These are phyloP conservation scores for Wickerhamomyces kurtzmanii DNA, from an alignment of 805 yeast species.

Conservation along the genomic window DNA sequence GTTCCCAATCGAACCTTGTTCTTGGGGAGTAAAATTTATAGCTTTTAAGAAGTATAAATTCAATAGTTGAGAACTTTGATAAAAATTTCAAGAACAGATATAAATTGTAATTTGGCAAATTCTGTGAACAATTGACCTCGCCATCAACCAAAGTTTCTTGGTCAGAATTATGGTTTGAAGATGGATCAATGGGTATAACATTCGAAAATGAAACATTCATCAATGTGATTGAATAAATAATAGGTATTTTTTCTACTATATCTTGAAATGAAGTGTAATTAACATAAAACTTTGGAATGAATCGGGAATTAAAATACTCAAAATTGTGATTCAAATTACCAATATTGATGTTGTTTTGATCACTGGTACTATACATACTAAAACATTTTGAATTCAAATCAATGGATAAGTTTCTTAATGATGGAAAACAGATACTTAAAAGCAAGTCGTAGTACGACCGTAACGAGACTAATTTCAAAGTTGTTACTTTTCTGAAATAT, in stretches of 20 bases:
- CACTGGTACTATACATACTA: conserved; percentile 11
- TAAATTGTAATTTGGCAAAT: conserved; percentile 26
- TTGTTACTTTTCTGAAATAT: conserved; percentile 30
- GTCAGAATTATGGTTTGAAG: conserved; percentile 2
- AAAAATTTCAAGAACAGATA: conserved; percentile 21
- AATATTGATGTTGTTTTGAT: conserved; percentile 8
- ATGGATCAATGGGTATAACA: conserved; percentile 13
- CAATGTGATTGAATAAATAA: conserved; percentile 8
- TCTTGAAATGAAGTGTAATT: conserved; percentile 12
- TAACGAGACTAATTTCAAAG: conserved; percentile 27
- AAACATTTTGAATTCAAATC: conserved; percentile 42
- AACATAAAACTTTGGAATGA: conserved; percentile 17
- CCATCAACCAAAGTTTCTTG: conserved; percentile 16
- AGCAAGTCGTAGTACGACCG: conserved; percentile 36
- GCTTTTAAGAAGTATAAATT: conserved; percentile 24
- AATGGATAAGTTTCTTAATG: conserved; percentile 27
- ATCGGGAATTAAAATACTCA: conserved; percentile 15
- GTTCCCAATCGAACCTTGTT: conserved; percentile 27
- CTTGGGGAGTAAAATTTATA: conserved; percentile 27
- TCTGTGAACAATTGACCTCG: conserved; percentile 14
- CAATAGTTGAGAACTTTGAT: conserved; percentile 21
- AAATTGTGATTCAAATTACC: conserved; percentile 15
- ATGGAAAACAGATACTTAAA: conserved; percentile 34
- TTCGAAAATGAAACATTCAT: conserved; percentile 16
- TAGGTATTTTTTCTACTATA: conserved; percentile 10